Conservation (phyloP, 2,329 filamentous ascomycete species). For the Scorias spongiosa region DNA sequence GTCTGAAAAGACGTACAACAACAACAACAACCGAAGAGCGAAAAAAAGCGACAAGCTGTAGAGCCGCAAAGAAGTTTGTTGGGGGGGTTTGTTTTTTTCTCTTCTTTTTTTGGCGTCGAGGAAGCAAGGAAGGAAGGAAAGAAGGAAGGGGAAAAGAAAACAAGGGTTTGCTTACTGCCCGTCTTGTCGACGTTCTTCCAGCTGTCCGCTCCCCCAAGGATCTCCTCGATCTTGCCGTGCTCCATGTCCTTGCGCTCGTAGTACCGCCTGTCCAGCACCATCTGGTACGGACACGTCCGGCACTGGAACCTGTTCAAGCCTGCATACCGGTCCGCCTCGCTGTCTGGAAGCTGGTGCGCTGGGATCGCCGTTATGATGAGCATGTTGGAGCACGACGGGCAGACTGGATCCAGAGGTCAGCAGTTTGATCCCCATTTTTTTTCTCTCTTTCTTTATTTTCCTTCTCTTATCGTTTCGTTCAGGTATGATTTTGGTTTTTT, state of each 20-base stretch:
- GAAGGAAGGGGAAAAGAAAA: background rate
- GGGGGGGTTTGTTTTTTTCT: too few relatives aligned
- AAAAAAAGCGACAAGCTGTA: too few relatives aligned
- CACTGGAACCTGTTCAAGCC: conserved; percentile 76
- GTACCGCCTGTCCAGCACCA: conserved; percentile 61
- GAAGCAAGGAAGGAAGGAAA: background rate
- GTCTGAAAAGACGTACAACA: too few relatives aligned
- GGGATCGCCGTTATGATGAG: conserved; percentile 50
- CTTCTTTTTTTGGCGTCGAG: too few relatives aligned
- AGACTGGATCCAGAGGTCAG: conserved; percentile 38
- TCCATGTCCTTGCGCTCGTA: conserved; percentile 70
- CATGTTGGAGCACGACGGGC: conserved; percentile 70
- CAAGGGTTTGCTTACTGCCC: conserved; percentile 30
- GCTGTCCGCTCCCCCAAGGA: conserved; percentile 73
- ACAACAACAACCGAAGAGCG: background rate
- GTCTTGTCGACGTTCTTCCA: conserved; percentile 89
- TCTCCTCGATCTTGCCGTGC: conserved; percentile 75
- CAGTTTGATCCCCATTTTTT: too few relatives aligned
- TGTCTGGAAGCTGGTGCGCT: conserved; percentile 17
- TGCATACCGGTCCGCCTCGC: conserved; percentile 23
- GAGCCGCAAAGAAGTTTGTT: too few relatives aligned
- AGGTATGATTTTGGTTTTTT: too few relatives aligned
- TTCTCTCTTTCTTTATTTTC: too few relatives aligned
- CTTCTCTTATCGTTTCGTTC: too few relatives aligned
- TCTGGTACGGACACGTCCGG: conserved; percentile 87